Evolutionary conservation across 169 alveolate species (phyloP).

Genomic region (Eimeria brunetti): DNA sequence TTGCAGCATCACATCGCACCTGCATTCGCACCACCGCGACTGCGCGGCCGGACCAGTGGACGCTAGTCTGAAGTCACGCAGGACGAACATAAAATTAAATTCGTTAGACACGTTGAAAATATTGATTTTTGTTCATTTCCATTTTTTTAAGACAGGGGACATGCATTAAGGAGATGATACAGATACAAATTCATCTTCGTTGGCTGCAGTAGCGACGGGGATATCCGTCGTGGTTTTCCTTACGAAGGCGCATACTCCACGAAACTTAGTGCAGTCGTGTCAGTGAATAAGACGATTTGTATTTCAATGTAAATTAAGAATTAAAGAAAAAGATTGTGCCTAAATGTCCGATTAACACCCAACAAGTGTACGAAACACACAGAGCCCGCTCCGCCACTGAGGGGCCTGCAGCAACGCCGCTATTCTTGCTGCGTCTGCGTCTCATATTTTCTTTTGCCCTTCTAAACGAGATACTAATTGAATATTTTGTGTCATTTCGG

Average conservation of each 20-base stretch:
- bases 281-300: no score
- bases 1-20: background rate
- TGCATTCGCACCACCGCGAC: background rate
- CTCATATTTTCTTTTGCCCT: background rate
- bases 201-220: no score
- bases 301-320: background rate
- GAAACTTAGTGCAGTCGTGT: no score
- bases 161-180: background rate
- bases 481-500: background rate
- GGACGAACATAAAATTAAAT: background rate
- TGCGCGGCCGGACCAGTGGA: conserved; percentile 23
- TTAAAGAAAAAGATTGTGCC: background rate
- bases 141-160: no score
- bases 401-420: background rate
- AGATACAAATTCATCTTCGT: background rate
- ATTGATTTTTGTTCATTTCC: background rate
- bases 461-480: background rate
- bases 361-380: background rate
- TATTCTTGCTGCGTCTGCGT: background rate
- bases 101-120: background rate
- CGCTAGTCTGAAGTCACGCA: background rate
- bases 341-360: background rate
- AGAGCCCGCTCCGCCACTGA: background rate
- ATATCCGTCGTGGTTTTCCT: no score
- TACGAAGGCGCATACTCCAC: no score